Conservation (phyloP, 2,329 filamentous ascomycete genomes). For the Pezicula rhizophila region DNA sequence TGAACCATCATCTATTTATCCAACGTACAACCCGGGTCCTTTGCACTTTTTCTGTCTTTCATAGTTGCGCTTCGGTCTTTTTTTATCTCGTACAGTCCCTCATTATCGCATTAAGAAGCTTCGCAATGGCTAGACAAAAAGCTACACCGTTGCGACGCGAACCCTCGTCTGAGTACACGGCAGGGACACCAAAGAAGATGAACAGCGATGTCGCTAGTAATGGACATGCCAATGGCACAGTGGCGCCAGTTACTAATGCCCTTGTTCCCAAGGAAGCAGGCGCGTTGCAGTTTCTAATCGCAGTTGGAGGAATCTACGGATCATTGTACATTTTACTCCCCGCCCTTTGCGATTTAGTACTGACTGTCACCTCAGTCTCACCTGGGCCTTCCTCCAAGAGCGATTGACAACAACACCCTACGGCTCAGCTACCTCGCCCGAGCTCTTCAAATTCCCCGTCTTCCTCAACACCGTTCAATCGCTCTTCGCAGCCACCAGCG, state of each 20-base stretch:
- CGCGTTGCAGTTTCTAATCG: constrained; percentile 70
- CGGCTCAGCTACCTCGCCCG: constrained; percentile 52
- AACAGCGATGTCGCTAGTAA: constrained; percentile 27
- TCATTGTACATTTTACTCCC: constrained; percentile 66
- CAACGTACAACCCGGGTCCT: not conserved
- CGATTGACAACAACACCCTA: constrained; percentile 92
- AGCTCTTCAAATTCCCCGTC: constrained; percentile 88
- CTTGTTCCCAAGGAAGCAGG: constrained; percentile 47
- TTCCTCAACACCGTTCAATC: constrained; percentile 97
- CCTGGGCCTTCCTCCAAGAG: constrained; percentile 95
- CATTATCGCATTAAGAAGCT: not conserved
- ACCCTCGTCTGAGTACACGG: constrained; percentile 59
- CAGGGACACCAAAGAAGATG: constrained; percentile 19
- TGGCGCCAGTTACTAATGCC: constrained; percentile 27
- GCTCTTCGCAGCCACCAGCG: constrained; percentile 75
- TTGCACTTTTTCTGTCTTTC: not conserved
- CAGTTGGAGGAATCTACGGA: constrained; percentile 91
- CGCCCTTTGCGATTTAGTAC: not conserved
- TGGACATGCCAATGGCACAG: constrained; percentile 20
- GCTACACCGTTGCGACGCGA: constrained; percentile 57
- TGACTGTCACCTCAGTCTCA: constrained; percentile 53
- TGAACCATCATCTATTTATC: not conserved
- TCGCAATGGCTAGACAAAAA: constrained; percentile 39
- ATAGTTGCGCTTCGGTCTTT: not conserved
- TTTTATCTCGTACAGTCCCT: not conserved